Evolutionary conservation across 257 asterid genomes (phyloP).

Genomic region (Salvia splendens): DNA sequence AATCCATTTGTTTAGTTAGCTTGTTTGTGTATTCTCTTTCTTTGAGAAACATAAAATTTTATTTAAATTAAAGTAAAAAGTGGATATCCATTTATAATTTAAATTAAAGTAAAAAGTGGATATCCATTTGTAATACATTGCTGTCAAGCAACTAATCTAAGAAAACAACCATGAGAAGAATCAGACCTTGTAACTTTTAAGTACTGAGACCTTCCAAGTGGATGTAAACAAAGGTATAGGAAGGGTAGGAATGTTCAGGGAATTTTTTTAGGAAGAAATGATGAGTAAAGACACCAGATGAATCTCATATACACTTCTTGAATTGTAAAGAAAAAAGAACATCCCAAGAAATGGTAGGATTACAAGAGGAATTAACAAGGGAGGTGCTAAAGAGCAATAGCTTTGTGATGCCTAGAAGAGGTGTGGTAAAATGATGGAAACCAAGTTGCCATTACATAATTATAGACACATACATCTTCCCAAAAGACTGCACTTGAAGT

Average conservation of each 20-base stretch:
- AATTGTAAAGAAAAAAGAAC: background rate
- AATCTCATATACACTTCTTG: background rate
- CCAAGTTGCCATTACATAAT: background rate
- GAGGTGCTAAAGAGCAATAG: background rate
- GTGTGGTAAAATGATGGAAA: background rate
- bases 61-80: background rate
- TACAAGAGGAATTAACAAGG: background rate
- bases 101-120: background rate
- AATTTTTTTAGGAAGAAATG: background rate
- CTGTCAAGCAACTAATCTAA: background rate
- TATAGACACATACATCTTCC: background rate
- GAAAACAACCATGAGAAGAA: conserved; percentile 9
- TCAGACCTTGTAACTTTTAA: no score
- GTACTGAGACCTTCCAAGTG: background rate
- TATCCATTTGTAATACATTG: background rate
- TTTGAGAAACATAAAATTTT: background rate
- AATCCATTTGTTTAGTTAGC: background rate
- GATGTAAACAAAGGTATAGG: background rate
- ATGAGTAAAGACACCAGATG: conserved; percentile 5
- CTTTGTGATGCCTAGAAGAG: background rate
- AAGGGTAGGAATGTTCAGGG: background rate
- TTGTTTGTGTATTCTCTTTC: background rate
- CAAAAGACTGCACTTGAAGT: background rate
- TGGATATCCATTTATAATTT: background rate
- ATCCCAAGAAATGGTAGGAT: background rate